Percentiles rank a stretch among this genome's conserved stretches.
phyloP scores from a whole-genome alignment of 2,329 filamentous ascomycete genomes.

The Aspergillaceae sp. region DNA sequence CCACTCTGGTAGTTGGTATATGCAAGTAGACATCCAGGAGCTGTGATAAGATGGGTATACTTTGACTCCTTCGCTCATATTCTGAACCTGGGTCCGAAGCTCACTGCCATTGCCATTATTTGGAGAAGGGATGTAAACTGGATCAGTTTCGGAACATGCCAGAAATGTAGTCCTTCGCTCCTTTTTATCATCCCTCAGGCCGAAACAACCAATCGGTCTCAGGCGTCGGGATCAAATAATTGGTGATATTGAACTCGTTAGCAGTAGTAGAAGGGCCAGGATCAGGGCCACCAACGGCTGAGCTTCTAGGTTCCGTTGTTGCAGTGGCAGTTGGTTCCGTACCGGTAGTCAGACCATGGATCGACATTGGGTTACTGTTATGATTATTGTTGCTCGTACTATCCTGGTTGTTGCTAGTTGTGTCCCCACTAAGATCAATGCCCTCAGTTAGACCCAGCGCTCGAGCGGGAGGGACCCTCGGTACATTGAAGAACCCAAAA shows the following conservation, averaged over 20 bases:
- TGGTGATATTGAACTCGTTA: constrained; percentile 39
- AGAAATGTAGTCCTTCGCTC: neutral
- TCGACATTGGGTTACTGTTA: constrained; percentile 26
- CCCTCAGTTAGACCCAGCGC: constrained; percentile 14
- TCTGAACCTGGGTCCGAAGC: too few species aligned
- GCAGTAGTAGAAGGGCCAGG: constrained; percentile 14
- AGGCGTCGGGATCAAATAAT: constrained; percentile 39
- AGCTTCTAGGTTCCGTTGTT: constrained; percentile 5
- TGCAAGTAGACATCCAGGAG: too few species aligned
- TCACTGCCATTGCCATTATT: neutral
- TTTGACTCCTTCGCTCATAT: too few species aligned
- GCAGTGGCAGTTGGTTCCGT: neutral
- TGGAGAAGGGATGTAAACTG: neutral
- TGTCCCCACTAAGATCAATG: too few species aligned
- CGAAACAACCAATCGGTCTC: constrained; percentile 40
- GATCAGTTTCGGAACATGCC: neutral
- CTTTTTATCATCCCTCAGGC: constrained; percentile 9
- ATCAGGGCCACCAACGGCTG: constrained; percentile 15
- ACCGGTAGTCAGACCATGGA: constrained; percentile 23
- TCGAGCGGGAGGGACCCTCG: constrained; percentile 51
- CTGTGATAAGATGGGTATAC: too few species aligned
- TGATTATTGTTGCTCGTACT: constrained; percentile 9
- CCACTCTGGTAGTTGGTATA: too few species aligned
- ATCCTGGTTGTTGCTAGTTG: constrained; percentile 6
- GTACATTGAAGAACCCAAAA: constrained; percentile 92